These are phyloP conservation scores for Paspalum notatum DNA, from an alignment of 176 grass and related monocot species.

Conservation along the genomic window DNA sequence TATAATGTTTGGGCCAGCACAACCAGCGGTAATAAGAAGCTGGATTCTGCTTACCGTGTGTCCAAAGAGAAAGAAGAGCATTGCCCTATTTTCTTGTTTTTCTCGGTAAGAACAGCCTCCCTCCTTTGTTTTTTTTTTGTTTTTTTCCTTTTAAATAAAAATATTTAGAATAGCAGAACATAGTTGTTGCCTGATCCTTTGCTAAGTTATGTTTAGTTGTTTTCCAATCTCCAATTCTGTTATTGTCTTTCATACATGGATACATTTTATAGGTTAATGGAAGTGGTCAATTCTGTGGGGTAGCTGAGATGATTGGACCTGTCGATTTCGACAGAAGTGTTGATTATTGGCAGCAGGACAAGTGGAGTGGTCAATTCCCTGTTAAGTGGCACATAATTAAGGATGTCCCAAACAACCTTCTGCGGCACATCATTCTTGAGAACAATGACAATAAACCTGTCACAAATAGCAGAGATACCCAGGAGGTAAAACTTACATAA, in stretches of 20 bases:
- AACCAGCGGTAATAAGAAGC: conserved; percentile 60
- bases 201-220: background rate
- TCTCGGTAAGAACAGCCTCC: conserved; percentile 55
- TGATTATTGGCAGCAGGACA: conserved; percentile 87
- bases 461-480: conserved; percentile 88
- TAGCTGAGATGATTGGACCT: conserved; percentile 90
- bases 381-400: conserved; percentile 93
- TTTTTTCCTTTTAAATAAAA: background rate
- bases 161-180: background rate
- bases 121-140: conserved; percentile 21
- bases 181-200: background rate
- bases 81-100: conserved; percentile 71
- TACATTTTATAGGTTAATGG: conserved; percentile 70
- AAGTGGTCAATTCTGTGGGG: conserved; percentile 82
- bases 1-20: conserved; percentile 77
- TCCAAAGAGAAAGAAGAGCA: conserved; percentile 59
- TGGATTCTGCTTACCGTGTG: conserved; percentile 58
- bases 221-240: background rate
- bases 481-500: conserved; percentile 60
- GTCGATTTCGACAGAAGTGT: conserved; percentile 90
- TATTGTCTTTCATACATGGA: background rate
- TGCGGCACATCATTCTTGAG: conserved; percentile 83
- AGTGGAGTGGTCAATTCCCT: conserved; percentile 91
- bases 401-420: conserved; percentile 76
- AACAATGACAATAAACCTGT: conserved; percentile 91